Conservation (phyloP, 2,329 filamentous ascomycete genomes). For the Erysiphe pulchra region DNA sequence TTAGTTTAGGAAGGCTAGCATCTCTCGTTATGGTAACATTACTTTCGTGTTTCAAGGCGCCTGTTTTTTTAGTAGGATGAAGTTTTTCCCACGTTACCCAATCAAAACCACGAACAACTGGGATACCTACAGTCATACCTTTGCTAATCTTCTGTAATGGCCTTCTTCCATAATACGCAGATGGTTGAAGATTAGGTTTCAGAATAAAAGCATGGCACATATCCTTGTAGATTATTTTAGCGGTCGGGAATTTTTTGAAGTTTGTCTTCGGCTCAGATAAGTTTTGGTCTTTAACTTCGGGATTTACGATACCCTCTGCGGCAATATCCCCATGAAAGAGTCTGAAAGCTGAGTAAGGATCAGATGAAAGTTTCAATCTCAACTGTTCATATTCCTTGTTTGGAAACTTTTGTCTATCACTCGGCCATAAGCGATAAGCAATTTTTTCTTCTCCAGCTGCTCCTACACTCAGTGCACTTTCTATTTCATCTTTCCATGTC, state of each 20-base stretch:
- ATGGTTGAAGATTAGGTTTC: constrained; percentile 64
- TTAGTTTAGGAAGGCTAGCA: constrained; percentile 3
- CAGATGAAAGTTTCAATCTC: constrained; percentile 12
- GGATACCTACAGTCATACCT: constrained; percentile 57
- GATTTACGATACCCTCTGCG: constrained; percentile 22
- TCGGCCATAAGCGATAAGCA: constrained; percentile 53
- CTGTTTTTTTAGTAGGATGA: constrained; percentile 19
- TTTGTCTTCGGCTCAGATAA: constrained; percentile 3
- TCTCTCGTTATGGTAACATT: constrained; percentile 5
- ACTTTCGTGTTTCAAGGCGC: constrained; percentile 12
- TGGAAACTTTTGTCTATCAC: constrained; percentile 18
- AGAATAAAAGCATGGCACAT: constrained; percentile 54
- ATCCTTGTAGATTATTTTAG: constrained; percentile 73
- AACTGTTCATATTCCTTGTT: constrained; percentile 8
- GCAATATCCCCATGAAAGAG: constrained; percentile 34
- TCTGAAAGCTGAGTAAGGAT: constrained; percentile 31
- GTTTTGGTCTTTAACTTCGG: constrained; percentile 5
- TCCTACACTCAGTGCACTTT: constrained; percentile 74
- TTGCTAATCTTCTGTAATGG: constrained; percentile 61
- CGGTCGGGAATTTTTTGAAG: constrained; percentile 38
- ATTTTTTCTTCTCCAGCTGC: constrained; percentile 80
- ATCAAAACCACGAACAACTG: constrained; percentile 77
- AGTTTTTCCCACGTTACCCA: constrained; percentile 48
- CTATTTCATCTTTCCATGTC: constrained; percentile 78
- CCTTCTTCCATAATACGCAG: constrained; percentile 56